Percentiles rank a stretch among this genome's conserved stretches.
Conservation (phyloP, 2,329 filamentous ascomycete species). For the Cladophialophora bantiana region DNA sequence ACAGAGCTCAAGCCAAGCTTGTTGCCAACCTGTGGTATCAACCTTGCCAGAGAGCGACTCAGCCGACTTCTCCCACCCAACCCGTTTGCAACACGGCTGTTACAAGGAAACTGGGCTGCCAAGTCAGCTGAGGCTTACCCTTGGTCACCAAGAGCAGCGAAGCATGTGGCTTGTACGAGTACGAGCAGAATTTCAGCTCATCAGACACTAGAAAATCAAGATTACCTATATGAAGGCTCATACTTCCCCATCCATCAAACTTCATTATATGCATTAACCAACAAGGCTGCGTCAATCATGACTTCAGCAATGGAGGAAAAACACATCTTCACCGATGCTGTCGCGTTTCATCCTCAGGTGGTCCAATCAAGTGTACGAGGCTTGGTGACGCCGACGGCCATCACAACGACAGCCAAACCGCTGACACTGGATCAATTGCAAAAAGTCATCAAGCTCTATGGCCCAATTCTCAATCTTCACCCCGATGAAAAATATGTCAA, state of each 20-base stretch:
- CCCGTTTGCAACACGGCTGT: constrained; percentile 3
- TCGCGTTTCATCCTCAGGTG: constrained; percentile 20
- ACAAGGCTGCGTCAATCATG: background rate
- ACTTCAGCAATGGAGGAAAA: constrained; percentile 5
- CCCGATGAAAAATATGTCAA: constrained; percentile 24
- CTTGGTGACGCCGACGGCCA: constrained; percentile 21
- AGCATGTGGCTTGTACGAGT: constrained; percentile 9
- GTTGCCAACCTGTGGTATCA: background rate
- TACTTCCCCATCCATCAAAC: background rate
- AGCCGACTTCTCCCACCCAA: background rate
- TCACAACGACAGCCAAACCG: constrained; percentile 21
- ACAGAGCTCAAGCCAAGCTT: background rate
- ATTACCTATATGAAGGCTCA: constrained; percentile 7
- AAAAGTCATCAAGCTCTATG: constrained; percentile 20
- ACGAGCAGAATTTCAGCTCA: constrained; percentile 6
- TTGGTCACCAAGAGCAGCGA: background rate
- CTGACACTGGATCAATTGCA: constrained; percentile 17
- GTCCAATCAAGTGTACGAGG: constrained; percentile 27
- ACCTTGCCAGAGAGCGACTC: background rate
- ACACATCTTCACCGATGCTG: constrained; percentile 19
- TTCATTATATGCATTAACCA: background rate
- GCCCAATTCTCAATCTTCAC: constrained; percentile 25
- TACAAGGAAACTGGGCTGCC: background rate
- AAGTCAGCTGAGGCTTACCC: background rate
- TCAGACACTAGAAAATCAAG: background rate